Evolutionary conservation across 495 filamentous ascomycete species (phyloP).

Genomic region (Penicillium taxi): DNA sequence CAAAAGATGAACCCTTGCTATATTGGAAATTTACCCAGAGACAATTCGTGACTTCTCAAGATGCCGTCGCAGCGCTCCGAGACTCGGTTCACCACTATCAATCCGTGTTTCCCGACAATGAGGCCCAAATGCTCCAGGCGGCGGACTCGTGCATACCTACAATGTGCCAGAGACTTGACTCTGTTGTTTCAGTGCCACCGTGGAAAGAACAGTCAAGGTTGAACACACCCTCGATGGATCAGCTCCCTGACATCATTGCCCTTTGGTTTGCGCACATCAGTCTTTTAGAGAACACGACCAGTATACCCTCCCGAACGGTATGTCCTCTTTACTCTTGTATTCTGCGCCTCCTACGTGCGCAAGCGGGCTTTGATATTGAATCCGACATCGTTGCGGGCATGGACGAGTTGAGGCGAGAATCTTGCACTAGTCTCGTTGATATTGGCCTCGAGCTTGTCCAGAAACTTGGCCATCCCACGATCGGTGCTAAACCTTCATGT

Average conservation of each 20-base stretch:
- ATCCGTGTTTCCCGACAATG: no score
- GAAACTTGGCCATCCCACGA: no score
- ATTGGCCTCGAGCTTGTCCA: constrained; percentile 30
- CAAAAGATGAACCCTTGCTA: neutral
- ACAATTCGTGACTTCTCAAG: neutral
- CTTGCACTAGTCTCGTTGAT: constrained; percentile 21
- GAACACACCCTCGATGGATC: neutral
- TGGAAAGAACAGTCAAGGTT: no score
- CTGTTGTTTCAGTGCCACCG: no score
- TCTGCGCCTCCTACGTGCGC: constrained; percentile 28
- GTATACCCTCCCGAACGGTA: no score
- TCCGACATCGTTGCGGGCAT: constrained; percentile 20
- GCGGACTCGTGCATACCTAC: no score
- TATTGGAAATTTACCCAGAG: neutral
- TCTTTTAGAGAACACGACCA: no score
- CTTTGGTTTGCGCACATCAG: constrained; percentile 32
- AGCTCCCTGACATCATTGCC: constrained; percentile 20
- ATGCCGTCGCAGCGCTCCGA: no score
- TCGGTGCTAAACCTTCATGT: no score
- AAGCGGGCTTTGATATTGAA: constrained; percentile 26
- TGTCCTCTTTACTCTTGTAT: constrained; percentile 17
- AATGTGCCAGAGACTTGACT: no score
- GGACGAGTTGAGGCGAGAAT: constrained; percentile 19
- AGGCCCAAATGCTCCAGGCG: no score
- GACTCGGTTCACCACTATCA: no score